Evolutionary conservation across 331 rosid genomes (phyloP).

Genomic region (Saraca asoca): DNA sequence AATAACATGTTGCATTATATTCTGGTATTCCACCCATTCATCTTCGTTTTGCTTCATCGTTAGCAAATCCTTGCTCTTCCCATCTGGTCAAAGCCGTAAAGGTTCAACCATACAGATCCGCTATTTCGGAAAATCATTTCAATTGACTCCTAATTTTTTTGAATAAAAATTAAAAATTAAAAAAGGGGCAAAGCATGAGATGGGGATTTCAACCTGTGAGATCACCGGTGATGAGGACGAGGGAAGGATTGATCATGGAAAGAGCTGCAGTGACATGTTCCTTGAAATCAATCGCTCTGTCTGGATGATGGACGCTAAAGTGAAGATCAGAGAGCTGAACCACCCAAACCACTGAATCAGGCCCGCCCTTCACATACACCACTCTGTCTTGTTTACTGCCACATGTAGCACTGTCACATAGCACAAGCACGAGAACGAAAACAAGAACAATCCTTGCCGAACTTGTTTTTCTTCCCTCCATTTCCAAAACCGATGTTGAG

Average conservation of each 20-base stretch:
- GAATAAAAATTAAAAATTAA: not conserved
- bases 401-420: too few species aligned
- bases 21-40: slow-evolving; percentile 81
- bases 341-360: slow-evolving; percentile 76
- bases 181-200: not conserved
- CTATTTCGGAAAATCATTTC: not conserved
- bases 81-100: slow-evolving; percentile 50
- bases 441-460: too few species aligned
- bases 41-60: slow-evolving; percentile 87
- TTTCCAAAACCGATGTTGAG: too few species aligned
- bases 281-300: slow-evolving; percentile 66
- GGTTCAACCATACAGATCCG: not conserved
- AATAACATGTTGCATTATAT: slow-evolving; percentile 63
- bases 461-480: too few species aligned
- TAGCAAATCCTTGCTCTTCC: slow-evolving; percentile 82
- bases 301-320: slow-evolving; percentile 88
- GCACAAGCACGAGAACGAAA: too few species aligned
- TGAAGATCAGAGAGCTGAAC: slow-evolving; percentile 98
- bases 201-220: slow-evolving; percentile 64
- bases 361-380: slow-evolving; percentile 47
- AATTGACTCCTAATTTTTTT: not conserved
- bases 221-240: slow-evolving; percentile 92
- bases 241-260: slow-evolving; percentile 80
- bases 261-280: slow-evolving; percentile 64
- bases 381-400: slow-evolving; percentile 6